Base-by-base conservation (phyloP, 805 yeast species). In the Candida stauntonica region DNA sequence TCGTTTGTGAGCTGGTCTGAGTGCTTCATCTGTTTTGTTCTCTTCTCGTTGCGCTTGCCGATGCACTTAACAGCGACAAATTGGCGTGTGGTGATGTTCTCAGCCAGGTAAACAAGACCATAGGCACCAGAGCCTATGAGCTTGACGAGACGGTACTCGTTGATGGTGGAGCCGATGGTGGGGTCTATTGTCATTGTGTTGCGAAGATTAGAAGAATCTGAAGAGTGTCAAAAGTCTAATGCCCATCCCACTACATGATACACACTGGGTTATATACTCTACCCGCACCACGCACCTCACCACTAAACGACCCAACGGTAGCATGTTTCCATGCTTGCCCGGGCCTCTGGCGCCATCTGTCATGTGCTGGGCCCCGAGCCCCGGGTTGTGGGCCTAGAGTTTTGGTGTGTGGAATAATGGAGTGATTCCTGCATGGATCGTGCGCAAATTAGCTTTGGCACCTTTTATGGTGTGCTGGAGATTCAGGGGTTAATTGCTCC, bases 111-210 rank as follows among this genome's bases (percentile, higher is more conserved):
- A 7, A 87, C 91, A 23, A 82, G 67, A 5, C 95, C 95, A 52
- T 81, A 87, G 17, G 95, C 88, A 19, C 96, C 96, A 0, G 91
- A 74, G 7, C 96, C 95, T 9, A 60, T 53, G 15, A 44, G 50
- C 20, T 42, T 26, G 16, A 42, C 29, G n/a, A 52, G 38, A 7
- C 21, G 33, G 42, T 45, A 49, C 17, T 47, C 44, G 43, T 49
- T 52, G 31, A 52, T 36, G 19, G 37, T 31, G 14, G 48, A 23
- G 9, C 47, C 50, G 14, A 18, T 33, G 18, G 41, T 19, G 17
- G 30, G 6, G 29, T 31, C 34, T 38, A 33, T 37, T 16, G 41
- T 39, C 41, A 38, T 42, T 7, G 17, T 28, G 31, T 13, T 15
- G 24, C 11, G 24, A 8, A 21, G 24, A 26, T 7, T 7, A 26